Percentiles rank a stretch among this genome's conserved stretches.
Evolutionary conservation across 2,329 filamentous ascomycete genomes (phyloP).

Genomic region (Dothideomycetes sp.): DNA sequence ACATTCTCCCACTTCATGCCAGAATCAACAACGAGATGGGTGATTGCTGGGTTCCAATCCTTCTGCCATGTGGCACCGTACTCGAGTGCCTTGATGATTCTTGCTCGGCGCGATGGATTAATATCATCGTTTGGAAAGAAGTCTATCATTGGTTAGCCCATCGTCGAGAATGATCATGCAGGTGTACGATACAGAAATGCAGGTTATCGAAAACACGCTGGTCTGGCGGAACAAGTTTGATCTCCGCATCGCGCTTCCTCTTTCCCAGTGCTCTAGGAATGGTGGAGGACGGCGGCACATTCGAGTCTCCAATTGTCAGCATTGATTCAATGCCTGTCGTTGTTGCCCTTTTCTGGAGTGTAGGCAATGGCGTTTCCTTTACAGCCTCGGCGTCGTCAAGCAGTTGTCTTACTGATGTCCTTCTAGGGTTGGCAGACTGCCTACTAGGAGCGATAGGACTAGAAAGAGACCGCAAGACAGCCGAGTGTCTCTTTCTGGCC

Average conservation of each 20-base stretch:
- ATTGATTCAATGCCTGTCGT: not conserved
- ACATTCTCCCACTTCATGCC: conserved; percentile 29
- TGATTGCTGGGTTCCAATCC: conserved; percentile 45
- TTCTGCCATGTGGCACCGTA: conserved; percentile 64
- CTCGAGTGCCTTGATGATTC: conserved; percentile 64
- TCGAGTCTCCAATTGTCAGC: conserved; percentile 4
- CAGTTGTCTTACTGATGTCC: conserved; percentile 1
- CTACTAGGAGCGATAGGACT: not conserved
- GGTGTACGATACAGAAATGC: conserved; percentile 21
- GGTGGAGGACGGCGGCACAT: conserved; percentile 10
- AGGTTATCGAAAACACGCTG: conserved; percentile 19
- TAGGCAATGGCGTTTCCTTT: conserved; percentile 4
- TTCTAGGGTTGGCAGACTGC: not conserved
- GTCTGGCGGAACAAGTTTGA: conserved; percentile 14
- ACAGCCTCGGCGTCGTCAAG: conserved; percentile 3
- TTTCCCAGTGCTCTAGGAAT: conserved; percentile 13
- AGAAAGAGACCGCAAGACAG: conserved; percentile 15
- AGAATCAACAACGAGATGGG: conserved; percentile 72
- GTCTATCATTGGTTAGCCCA: conserved; percentile 24
- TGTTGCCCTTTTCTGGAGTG: conserved; percentile 9
- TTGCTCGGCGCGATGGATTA: conserved; percentile 52
- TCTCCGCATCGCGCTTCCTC: conserved; percentile 17
- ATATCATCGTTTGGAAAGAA: conserved; percentile 77
- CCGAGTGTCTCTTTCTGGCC: conserved; percentile 2
- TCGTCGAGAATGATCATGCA: no score